Percentiles rank a stretch among this genome's conserved stretches.
Evolutionary conservation across 129 eudicot genomes (phyloP).

Genomic region (Centella asiatica): DNA sequence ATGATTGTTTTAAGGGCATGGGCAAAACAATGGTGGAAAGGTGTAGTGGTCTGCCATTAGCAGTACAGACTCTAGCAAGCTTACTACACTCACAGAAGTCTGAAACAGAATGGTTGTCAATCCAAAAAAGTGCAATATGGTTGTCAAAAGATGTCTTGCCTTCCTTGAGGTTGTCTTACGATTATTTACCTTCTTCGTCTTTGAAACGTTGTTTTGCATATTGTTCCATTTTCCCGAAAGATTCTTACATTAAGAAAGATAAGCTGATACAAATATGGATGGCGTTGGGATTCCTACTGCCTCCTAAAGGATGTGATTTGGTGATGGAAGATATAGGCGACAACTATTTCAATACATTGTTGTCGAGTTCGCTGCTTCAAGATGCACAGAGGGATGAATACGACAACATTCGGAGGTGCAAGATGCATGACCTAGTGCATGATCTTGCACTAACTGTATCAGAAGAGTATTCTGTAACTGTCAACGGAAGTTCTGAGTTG

Average conservation of each 20-base stretch:
- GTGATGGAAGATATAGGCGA: constrained; percentile 12
- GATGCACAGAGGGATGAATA: constrained; percentile 3
- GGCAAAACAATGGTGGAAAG: not conserved
- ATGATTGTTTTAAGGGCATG: not conserved
- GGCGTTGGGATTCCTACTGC: not conserved
- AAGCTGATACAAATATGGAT: constrained; percentile 6
- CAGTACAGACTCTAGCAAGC: constrained; percentile 1
- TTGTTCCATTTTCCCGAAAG: constrained; percentile 16
- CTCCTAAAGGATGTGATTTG: not conserved
- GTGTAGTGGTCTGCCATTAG: constrained; percentile 14
- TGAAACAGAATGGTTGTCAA: not conserved
- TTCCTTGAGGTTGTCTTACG: not conserved
- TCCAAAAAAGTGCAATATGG: not conserved
- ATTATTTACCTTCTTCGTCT: constrained; percentile 6
- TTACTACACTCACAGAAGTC: constrained; percentile 2
- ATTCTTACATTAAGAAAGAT: constrained; percentile 1
- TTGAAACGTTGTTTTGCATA: constrained; percentile 21
- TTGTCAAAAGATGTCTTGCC: not conserved
- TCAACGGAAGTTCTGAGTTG: not conserved
- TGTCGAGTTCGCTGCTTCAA: constrained; percentile 17
- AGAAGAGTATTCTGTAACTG: not conserved
- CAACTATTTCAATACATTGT: constrained; percentile 3
- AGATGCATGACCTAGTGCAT: constrained; percentile 38
- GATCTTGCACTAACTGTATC: constrained; percentile 19
- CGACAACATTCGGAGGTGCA: not conserved